Base-by-base conservation (phyloP, 1,139 yeast species). In the Debaryomyces subglobosus region DNA sequence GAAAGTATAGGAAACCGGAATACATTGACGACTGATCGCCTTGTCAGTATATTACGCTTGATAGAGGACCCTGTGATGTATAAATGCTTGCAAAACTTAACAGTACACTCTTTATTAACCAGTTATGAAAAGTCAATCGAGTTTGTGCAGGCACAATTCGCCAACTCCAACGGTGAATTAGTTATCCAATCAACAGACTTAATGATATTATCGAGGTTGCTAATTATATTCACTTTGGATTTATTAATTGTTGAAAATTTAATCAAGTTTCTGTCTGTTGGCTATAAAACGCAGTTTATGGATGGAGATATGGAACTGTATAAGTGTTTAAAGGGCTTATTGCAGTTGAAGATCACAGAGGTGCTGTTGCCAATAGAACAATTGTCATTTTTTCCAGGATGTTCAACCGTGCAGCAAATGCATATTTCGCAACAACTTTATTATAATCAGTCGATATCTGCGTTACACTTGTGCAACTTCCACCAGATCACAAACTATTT, bases 391-490 rank as follows among this genome's bases (percentile, higher is more conserved):
- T 68, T 67, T 10, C 71, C 72, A 3, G 36, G 27, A 5, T 37
- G 34, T 32, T 23, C 39, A 9, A 29, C 37, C 5, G 33, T 24
- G 6, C 44, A 41, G 8, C 33, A 27, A 21, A 41, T 24, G 18
- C 40, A 44, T 36, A 63, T 63, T 49, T 67, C 65, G 33, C 63
- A 63, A 47, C 68, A 64, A 46, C 62, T 71, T 18, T 69, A 66
- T 51, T 74, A 71, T 54, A 69, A 72, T 53, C 62, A 69, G 43
- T 64, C 77, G 8, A 51, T 72, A 20, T 53, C 67, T 9, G 64
- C 65, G 38, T 49, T 72, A 12, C 74, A 74, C 52, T 55, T 72
- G 50, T 71, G 68, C 49, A 64, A 67, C 48, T 73, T 71, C 53
- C 69, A 69, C 55, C 74, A 71, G 55, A 68, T 62, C 27, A 53